Conservation (phyloP, 2,329 filamentous ascomycete species). For the Didymella glomerata region DNA sequence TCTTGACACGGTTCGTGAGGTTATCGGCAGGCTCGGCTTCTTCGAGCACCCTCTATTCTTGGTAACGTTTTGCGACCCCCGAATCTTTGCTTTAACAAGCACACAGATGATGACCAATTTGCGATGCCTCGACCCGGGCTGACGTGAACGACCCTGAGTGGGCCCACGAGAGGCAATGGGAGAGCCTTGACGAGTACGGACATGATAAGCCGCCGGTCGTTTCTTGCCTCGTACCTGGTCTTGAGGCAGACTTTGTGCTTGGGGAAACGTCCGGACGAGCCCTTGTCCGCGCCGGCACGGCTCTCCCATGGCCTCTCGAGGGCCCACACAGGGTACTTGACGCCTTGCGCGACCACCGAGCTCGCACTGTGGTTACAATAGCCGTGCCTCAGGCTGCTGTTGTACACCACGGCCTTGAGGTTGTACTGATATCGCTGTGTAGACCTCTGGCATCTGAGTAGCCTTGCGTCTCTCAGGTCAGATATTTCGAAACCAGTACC, state of each 20-base stretch:
- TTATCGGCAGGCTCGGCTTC: neutral
- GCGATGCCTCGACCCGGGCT: neutral
- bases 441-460: neutral
- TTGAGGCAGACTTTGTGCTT: neutral
- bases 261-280: neutral
- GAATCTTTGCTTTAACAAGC: neutral
- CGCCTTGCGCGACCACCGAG: slow-evolving; percentile 3
- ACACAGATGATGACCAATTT: neutral
- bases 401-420: slow-evolving; percentile 10
- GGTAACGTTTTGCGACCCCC: neutral
- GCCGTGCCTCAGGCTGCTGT: slow-evolving; percentile 22
- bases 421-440: slow-evolving; percentile 3
- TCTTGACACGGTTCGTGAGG: neutral
- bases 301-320: neutral
- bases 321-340: neutral
- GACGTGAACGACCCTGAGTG: neutral
- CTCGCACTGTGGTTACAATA: slow-evolving; percentile 20
- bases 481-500: too few relatives aligned
- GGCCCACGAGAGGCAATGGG: neutral
- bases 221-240: neutral
- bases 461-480: neutral
- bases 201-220: neutral
- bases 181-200: neutral
- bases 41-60: neutral
- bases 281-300: neutral